Base-by-base conservation (phyloP, 23 red algal genomes). In the Gracilariopsis chorda region DNA sequence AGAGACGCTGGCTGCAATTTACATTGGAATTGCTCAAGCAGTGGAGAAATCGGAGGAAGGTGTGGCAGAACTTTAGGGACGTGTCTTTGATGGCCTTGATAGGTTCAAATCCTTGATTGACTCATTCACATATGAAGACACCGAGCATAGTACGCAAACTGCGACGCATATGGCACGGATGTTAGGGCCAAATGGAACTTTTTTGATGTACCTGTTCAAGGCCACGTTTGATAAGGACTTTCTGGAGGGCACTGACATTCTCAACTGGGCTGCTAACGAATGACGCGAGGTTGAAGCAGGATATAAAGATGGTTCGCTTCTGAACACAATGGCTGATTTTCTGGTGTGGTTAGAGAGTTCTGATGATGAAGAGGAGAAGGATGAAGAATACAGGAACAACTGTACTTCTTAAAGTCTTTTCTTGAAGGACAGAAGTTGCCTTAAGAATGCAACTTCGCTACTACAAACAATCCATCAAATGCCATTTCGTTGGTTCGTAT, bases 321-420 rank as follows among this genome's bases (percentile, higher is more conserved):
- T 80, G 3, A 25, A 64, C 19, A 69, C 73, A 0, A 44, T 91
- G 52, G 41, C 73, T 7, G 39, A 61, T 68, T 88, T 94, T 67
- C 30, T 94, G 40, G 92, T 80, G 44, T 94, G 92, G 92, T 44
- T 94, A 7, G 73, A 72, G 56, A 77, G 87, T 51, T 70, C 79
- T 57, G 91, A 94, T 59, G 91, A 94, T 21, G 83, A 85, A 42
- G 76, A 80, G 13, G 69, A 85, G 12, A 80, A 94, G 29, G 78
- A 3, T 71, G 78, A 94, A 20, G 37, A 74, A 25, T 14, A 35
- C 14, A 19, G 24, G 64, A 14, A 71, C 24, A 28, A 71, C 13
- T 71, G 24, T 16, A 71, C 14, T 71, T 44, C 14, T 71, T 71
- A 55, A 55, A n/a, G n/a, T n/a, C n/a, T n/a, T n/a, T n/a, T n/a